Conservation (phyloP, 495 filamentous ascomycete genomes). For the Geopyxis carbonaria region DNA sequence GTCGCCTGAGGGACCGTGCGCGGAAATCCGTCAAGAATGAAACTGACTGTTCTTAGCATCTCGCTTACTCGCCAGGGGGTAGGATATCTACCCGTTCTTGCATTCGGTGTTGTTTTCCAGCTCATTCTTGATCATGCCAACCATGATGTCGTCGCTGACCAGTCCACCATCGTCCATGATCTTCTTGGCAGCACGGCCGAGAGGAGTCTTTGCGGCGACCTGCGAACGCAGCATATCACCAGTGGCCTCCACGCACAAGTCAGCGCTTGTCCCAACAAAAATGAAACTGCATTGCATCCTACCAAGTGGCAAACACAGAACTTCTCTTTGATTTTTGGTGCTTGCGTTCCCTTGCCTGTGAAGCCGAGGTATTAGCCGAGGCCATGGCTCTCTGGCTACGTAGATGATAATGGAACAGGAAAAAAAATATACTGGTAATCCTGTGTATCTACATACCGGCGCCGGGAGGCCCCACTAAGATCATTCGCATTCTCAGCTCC, state of each 20-base stretch:
- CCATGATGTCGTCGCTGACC: slow-evolving; percentile 97
- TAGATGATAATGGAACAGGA: background rate
- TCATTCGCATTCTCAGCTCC: slow-evolving; percentile 64
- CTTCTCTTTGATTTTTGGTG: slow-evolving; percentile 92
- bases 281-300: slow-evolving; percentile 26
- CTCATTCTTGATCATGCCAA: slow-evolving; percentile 98
- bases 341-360: slow-evolving; percentile 96
- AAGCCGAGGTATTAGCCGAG: slow-evolving; percentile 18
- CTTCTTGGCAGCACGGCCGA: slow-evolving; percentile 97
- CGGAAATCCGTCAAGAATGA: slow-evolving; percentile 97
- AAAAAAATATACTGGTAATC: slow-evolving; percentile 13
- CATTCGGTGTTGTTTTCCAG: slow-evolving; percentile 85
- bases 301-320: slow-evolving; percentile 94
- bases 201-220: slow-evolving; percentile 90
- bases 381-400: background rate
- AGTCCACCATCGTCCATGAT: slow-evolving; percentile 98
- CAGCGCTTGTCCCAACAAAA: background rate
- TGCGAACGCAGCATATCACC: slow-evolving; percentile 98
- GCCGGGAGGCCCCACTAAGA: slow-evolving; percentile 93
- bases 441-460: slow-evolving; percentile 49
- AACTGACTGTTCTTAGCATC: slow-evolving; percentile 35
- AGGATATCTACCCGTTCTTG: slow-evolving; percentile 65
- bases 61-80: background rate
- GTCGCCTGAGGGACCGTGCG: slow-evolving; percentile 90
- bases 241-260: slow-evolving; percentile 48